phyloP scores from a whole-genome alignment of 225 moss, liverwort and hornwort species.

The Polytrichum commune region DNA sequence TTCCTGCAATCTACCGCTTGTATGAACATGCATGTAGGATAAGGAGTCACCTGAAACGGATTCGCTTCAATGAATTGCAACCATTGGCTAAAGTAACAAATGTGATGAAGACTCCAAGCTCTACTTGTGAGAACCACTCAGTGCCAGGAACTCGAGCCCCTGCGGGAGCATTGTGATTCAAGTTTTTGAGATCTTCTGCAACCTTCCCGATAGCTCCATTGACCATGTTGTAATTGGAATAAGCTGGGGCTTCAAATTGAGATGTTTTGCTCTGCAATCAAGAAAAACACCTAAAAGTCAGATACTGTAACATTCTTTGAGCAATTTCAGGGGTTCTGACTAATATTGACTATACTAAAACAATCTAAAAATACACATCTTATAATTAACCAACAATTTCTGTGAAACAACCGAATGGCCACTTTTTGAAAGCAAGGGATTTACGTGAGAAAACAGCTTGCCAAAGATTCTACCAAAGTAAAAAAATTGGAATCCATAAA shows the following conservation, averaged over 20 bases:
- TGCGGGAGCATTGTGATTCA: background rate
- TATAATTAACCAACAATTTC: no score
- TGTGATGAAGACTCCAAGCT: conserved; percentile 26
- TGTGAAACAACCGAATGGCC: no score
- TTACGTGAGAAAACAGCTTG: no score
- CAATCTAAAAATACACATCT: no score
- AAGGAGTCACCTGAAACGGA: conserved; percentile 16
- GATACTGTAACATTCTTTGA: no score
- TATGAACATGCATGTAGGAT: background rate
- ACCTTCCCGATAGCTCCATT: conserved; percentile 6
- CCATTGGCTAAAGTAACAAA: conserved; percentile 19
- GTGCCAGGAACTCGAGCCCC: conserved; percentile 3
- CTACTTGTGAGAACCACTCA: conserved; percentile 23
- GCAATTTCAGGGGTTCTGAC: no score
- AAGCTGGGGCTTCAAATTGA: background rate
- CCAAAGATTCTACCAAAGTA: no score
- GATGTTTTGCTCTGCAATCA: conserved; percentile 9
- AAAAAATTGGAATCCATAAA: no score
- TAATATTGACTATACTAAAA: no score
- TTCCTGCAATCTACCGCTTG: background rate
- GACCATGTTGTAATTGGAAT: conserved; percentile 1
- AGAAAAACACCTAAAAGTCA: no score
- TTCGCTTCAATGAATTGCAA: conserved; percentile 21
- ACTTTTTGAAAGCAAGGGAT: no score
- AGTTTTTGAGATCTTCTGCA: conserved; percentile 3